Evolutionary conservation across 306 rosid genomes (phyloP).

Genomic region (Malus sieversii): DNA sequence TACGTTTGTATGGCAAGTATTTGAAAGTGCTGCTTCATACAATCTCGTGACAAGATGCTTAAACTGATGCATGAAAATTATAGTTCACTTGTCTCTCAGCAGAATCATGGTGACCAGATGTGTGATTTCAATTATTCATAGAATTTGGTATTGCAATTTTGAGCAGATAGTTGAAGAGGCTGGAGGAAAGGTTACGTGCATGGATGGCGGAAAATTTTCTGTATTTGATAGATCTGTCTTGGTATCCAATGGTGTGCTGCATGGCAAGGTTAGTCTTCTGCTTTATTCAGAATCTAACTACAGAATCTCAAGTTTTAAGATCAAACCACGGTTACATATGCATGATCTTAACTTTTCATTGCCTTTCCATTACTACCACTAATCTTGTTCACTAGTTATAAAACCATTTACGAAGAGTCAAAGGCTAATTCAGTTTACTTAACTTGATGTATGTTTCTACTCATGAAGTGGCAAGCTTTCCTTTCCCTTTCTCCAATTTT

Average conservation of each 20-base stretch:
- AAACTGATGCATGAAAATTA: not conserved
- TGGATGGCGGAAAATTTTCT: constrained; percentile 89
- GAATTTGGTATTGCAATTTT: not conserved
- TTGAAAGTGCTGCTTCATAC: too few species aligned
- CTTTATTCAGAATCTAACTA: not conserved
- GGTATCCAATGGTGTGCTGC: constrained; percentile 75
- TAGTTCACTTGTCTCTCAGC: not conserved
- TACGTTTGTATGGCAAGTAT: too few species aligned
- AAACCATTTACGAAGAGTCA: not conserved
- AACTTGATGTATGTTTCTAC: not conserved
- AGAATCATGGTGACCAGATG: not conserved
- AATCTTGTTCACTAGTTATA: not conserved
- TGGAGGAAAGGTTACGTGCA: constrained; percentile 71
- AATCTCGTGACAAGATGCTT: not conserved
- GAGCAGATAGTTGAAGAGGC: constrained; percentile 91
- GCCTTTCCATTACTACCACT: not conserved
- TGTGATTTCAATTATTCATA: not conserved
- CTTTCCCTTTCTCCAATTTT: not conserved
- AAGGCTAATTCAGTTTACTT: not conserved
- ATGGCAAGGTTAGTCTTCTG: constrained; percentile 52
- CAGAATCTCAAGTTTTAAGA: not conserved
- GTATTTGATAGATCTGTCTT: constrained; percentile 93
- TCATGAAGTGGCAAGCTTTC: not conserved
- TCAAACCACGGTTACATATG: not conserved
- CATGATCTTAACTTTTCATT: not conserved